These are phyloP conservation scores for Medicago truncatula DNA, from an alignment of 306 rosid species.

Conservation along the genomic window DNA sequence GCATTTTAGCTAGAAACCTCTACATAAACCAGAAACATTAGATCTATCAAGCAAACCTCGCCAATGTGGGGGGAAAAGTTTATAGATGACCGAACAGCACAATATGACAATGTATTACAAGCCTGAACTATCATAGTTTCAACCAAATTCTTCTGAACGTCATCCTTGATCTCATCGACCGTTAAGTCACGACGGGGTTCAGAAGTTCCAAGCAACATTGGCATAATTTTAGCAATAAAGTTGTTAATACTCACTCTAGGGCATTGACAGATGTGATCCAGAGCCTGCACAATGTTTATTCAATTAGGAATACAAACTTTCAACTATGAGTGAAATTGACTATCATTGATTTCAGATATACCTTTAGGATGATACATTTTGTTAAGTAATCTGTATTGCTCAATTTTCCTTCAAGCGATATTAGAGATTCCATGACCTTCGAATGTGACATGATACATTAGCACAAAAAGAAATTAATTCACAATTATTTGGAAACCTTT, in stretches of 20 bases:
- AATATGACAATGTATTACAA: constrained; percentile 25
- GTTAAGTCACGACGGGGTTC: not conserved
- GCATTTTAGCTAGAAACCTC: not conserved
- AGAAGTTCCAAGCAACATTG: constrained; percentile 26
- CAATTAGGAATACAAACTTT: constrained; percentile 11
- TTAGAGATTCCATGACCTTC: constrained; percentile 33
- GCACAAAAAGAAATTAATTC: constrained; percentile 7
- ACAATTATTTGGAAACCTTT: not conserved
- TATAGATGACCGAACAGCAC: constrained; percentile 26
- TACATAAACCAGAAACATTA: not conserved
- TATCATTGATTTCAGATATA: not conserved
- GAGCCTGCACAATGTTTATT: constrained; percentile 35
- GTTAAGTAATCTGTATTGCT: not conserved
- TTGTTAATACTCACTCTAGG: not conserved
- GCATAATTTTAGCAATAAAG: not conserved
- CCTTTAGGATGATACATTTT: constrained; percentile 34
- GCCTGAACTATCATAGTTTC: constrained; percentile 29
- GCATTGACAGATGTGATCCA: constrained; percentile 27
- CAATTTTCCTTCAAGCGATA: constrained; percentile 17
- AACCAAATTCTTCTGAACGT: not conserved
- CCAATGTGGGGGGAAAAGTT: not conserved
- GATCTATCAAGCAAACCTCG: constrained; percentile 27
- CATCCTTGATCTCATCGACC: not conserved
- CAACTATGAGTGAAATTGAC: not conserved
- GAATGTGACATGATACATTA: constrained; percentile 18